Conservation (phyloP, 208 protist genomes). For the Leptomonas pyrrhocoris region DNA sequence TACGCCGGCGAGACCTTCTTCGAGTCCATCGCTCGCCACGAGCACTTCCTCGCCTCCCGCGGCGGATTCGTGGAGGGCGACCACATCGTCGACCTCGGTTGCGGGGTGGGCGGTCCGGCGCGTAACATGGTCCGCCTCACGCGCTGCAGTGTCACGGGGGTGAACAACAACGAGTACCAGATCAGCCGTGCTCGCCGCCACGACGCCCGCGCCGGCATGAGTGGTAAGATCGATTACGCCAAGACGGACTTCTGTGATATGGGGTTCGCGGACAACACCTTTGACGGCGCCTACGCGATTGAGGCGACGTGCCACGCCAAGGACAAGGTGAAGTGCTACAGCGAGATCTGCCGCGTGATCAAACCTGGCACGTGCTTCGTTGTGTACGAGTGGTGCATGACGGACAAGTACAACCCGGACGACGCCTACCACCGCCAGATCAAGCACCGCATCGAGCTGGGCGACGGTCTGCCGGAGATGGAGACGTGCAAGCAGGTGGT, state of each 20-base stretch:
- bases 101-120: conserved; percentile 96
- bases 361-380: conserved; percentile 94
- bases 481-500: conserved; percentile 75
- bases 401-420: conserved; percentile 92
- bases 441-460: conserved; percentile 94
- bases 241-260: conserved; percentile 96
- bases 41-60: conserved; percentile 93
- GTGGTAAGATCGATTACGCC: conserved; percentile 77
- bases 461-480: conserved; percentile 94
- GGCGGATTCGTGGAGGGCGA: conserved; percentile 87
- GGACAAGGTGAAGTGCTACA: conserved; percentile 92
- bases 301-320: conserved; percentile 98
- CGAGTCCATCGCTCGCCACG: conserved; percentile 94
- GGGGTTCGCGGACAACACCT: conserved; percentile 86
- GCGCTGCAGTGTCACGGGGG: conserved; percentile 92
- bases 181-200: conserved; percentile 86
- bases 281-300: conserved; percentile 95
- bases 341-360: conserved; percentile 94
- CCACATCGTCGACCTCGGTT: conserved; percentile 93
- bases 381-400: conserved; percentile 96
- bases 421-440: conserved; percentile 90
- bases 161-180: conserved; percentile 99
- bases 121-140: conserved; percentile 95
- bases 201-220: conserved; percentile 70
- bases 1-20: conserved; percentile 89